Base-by-base conservation (phyloP, 257 asterid genomes). In the Handroanthus guayacan region DNA sequence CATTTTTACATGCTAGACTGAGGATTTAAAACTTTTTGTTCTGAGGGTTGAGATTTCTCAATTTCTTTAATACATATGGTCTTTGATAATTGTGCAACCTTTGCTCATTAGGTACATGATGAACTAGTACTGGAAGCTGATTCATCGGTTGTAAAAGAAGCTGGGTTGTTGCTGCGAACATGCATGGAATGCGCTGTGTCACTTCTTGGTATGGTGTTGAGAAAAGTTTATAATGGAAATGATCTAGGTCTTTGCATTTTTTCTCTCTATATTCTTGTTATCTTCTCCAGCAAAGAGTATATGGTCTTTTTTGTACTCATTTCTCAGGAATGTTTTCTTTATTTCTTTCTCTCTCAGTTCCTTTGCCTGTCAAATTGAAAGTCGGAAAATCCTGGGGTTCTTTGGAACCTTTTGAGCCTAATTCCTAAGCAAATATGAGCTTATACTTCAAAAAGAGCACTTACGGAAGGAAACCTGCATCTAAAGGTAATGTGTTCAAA, bases 341-440 rank as follows among this genome's bases (percentile, higher is more conserved):
- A 47, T 74, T 57, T 20, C 16, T 62, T 75, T 72, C 62, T 82
- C 43, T 74, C 73, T 83, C 92, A 95, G 99, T 95, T 80, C 97
- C 99, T 58, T 86, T 95, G 83, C 96, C 87, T 48, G 98, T 95
- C 72, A 92, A 92, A 86, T 70, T 95, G 78, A 92, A 90, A 87
- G 86, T 89, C 14, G 98, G 99, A 74, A 92, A 72, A 81, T 92
- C 99, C 7, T 95, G 98, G 97, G 99, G 99, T 41, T 88, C 97
- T 44, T 73, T 95, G 90, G 95, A 91, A 79, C 91, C 95, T 74
- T 87, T 95, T 81, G 82, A 79, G 74, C 87, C 76, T 67, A 85
- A 85, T 79, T 58, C 82, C 34, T 83, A 88, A 82, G 52, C 60
- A 18, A 50, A 14, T 16, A 7, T 61, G 67, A 65, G 68, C 81